Evolutionary conservation across 2,329 filamentous ascomycete species (phyloP), one percentile per base, ranked within the genome.

Genomic region (Alternaria arborescens): DNA sequence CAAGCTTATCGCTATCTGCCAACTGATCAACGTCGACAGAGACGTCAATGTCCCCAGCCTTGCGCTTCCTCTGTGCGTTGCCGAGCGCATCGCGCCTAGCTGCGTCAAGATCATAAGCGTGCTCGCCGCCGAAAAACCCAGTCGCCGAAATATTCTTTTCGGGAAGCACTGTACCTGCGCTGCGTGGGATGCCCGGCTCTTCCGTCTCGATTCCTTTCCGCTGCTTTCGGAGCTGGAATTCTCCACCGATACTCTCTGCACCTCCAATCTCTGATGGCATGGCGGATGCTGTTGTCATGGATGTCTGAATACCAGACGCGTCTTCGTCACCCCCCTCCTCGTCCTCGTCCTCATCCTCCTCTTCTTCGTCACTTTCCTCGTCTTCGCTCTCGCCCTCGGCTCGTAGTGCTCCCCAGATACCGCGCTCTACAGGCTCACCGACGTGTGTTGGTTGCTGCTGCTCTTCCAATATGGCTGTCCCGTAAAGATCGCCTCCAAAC

Each of bases 41-140:
- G 28, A 98, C 91, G 69, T 99, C 95, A 24, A 99, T 87, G 77
- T 99, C 95, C 41, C 94, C 95, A 4, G 91, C 94, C 86, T 97
- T 97, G 38, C 82, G 74, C 88, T 98, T 99, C 72, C 93, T 87
- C 72, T 92, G 83, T 85, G 57, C 93, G 88, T 96, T 92, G 11
- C 94, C 95, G 4, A 99, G 86, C 3, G 96, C 86, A 65, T 76
- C 77, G 57, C 70, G 70, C 55, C 66, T 78, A 32, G 82, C 83
- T 65, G 82, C 88, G 63, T 85, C 90, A 64, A 99, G 86, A 79
- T 99, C 94, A 80, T 99, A 99, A 16, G 91, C 91, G 74, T 93
- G 91, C 76, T 98, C 94, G 71, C 92, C 94, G 69, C 95, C 95
- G 77, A 99, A 98, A 87, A 99, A 98, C 46, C 95, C 95, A 70